Conservation (phyloP, 257 asterid genomes). For the Capsicum rhomboideum region DNA sequence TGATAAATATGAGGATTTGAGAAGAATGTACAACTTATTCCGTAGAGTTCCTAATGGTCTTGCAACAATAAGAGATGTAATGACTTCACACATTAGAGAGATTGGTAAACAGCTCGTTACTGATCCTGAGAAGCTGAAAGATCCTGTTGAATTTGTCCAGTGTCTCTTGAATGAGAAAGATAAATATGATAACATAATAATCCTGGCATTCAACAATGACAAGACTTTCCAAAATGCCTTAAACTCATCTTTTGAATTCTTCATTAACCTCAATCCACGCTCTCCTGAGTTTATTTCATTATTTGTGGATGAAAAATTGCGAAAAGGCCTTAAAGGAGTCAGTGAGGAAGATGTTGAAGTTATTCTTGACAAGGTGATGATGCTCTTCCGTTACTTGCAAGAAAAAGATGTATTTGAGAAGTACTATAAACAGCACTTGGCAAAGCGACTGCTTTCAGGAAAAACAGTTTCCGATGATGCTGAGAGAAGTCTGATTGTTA, state of each 20-base stretch:
- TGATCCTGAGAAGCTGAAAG: slow-evolving; percentile 85
- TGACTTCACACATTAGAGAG: slow-evolving; percentile 77
- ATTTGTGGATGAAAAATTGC: slow-evolving; percentile 77
- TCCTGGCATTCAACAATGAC: slow-evolving; percentile 58
- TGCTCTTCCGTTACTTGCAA: slow-evolving; percentile 82
- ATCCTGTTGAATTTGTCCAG: slow-evolving; percentile 80
- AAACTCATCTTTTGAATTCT: slow-evolving; percentile 80
- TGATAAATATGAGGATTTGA: slow-evolving; percentile 72
- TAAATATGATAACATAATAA: slow-evolving; percentile 68
- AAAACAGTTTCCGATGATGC: slow-evolving; percentile 91
- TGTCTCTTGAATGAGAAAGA: slow-evolving; percentile 67
- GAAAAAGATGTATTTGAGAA: slow-evolving; percentile 92
- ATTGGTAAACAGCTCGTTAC: slow-evolving; percentile 85
- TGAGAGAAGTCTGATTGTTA: slow-evolving; percentile 76
- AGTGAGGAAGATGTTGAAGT: slow-evolving; percentile 81
- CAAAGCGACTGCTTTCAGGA: slow-evolving; percentile 76
- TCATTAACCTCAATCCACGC: slow-evolving; percentile 77
- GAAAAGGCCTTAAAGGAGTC: slow-evolving; percentile 75
- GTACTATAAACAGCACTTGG: slow-evolving; percentile 88
- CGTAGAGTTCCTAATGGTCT: slow-evolving; percentile 64
- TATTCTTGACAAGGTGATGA: slow-evolving; percentile 88
- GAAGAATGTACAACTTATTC: slow-evolving; percentile 77
- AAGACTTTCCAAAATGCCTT: slow-evolving; percentile 83
- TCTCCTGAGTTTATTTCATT: slow-evolving; percentile 87
- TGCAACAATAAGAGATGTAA: slow-evolving; percentile 56